A percentile compares a stretch with the other conserved stretches of the same genome.
Evolutionary conservation across 306 rosid species (phyloP).

Genomic region (Hylodesmum podocarpum): DNA sequence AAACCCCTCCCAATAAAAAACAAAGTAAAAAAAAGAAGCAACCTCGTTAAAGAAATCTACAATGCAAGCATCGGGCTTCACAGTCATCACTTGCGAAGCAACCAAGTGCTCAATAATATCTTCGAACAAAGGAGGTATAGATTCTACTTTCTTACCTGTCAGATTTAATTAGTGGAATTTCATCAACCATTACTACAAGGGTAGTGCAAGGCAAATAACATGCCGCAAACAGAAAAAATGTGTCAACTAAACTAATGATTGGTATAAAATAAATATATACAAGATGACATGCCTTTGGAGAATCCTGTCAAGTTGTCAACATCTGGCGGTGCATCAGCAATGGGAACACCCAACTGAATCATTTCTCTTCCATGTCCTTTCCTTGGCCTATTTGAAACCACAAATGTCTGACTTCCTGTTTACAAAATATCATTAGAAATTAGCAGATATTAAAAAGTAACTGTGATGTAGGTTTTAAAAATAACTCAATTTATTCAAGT

Average conservation of each 20-base stretch:
- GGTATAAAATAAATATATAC: background rate
- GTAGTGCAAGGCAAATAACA: background rate
- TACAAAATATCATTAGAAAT: conserved; percentile 5
- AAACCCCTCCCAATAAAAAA: background rate
- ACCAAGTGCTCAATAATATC: conserved; percentile 57
- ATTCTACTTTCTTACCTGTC: conserved; percentile 67
- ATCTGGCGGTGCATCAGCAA: conserved; percentile 63
- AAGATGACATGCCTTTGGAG: conserved; percentile 55
- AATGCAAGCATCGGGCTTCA: conserved; percentile 79
- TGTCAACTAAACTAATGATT: background rate
- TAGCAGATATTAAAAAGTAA: background rate
- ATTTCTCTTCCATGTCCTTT: conserved; percentile 87
- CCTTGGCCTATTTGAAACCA: conserved; percentile 68
- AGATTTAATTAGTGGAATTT: conserved; percentile 24
- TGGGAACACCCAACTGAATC: conserved; percentile 73
- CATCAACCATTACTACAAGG: background rate
- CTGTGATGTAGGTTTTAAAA: background rate
- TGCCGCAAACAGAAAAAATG: background rate
- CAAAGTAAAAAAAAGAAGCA: background rate
- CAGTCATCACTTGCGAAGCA: conserved; percentile 50
- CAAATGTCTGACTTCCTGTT: conserved; percentile 59
- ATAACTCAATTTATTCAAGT: background rate
- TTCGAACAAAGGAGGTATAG: conserved; percentile 69
- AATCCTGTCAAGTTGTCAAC: conserved; percentile 53
- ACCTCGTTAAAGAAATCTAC: conserved; percentile 82